A percentile compares a stretch with the other conserved stretches of the same genome.
phyloP scores from a whole-genome alignment of 768 basidiomycete species.

The Tricholoma hemisulphureum region DNA sequence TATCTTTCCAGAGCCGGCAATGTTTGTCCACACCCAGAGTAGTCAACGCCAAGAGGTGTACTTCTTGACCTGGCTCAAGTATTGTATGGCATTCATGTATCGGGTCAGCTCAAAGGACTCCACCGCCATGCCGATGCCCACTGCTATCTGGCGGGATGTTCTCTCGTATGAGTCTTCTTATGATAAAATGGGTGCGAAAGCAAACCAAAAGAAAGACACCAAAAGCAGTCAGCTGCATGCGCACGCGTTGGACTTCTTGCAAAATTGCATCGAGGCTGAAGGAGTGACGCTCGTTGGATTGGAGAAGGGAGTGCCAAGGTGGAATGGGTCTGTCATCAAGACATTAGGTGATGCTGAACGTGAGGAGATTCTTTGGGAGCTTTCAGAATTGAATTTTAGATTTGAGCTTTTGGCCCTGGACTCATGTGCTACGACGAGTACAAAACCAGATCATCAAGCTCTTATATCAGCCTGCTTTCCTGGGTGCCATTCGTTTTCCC shows the following conservation, averaged over 20 bases:
- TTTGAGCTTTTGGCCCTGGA: slow-evolving; percentile 22
- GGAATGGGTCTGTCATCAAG: background rate
- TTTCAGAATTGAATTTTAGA: slow-evolving; percentile 17
- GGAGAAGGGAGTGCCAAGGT: background rate
- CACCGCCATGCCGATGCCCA: slow-evolving; percentile 4
- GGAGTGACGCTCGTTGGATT: background rate
- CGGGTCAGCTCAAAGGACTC: background rate
- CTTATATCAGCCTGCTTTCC: background rate
- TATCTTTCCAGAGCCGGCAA: slow-evolving; percentile 7
- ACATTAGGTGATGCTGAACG: background rate
- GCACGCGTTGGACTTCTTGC: slow-evolving; percentile 1
- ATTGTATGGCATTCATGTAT: background rate
- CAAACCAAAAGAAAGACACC: background rate
- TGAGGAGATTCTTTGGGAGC: slow-evolving; percentile 19
- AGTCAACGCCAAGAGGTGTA: background rate
- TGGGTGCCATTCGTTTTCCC: background rate
- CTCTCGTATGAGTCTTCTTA: background rate
- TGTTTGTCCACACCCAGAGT: background rate
- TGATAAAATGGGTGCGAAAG: background rate
- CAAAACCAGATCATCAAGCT: background rate
- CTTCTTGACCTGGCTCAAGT: slow-evolving; percentile 8
- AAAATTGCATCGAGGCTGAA: background rate
- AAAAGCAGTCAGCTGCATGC: background rate
- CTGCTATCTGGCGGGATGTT: slow-evolving; percentile 6
- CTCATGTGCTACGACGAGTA: background rate